These are phyloP conservation scores for Rhizoclosmatium sp. DNA, from an alignment of 192 early-diverging fungal genomes.

Conservation along the genomic window DNA sequence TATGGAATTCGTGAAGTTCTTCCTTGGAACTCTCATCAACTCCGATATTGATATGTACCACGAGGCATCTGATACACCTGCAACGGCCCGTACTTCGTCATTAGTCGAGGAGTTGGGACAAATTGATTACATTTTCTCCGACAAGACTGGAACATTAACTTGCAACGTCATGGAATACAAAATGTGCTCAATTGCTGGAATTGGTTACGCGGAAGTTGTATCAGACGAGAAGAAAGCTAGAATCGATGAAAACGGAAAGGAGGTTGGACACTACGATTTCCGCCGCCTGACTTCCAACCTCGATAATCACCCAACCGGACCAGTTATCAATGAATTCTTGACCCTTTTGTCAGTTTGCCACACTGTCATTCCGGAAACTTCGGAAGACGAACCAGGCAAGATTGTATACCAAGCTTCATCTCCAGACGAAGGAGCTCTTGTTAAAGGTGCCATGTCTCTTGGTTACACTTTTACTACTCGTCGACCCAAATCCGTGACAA, in stretches of 20 bases:
- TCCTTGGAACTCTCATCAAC: slow-evolving; percentile 88
- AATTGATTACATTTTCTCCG: slow-evolving; percentile 97
- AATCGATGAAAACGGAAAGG: slow-evolving; percentile 71
- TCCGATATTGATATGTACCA: slow-evolving; percentile 96
- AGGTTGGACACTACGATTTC: slow-evolving; percentile 65
- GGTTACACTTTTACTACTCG: slow-evolving; percentile 66
- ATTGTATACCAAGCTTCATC: slow-evolving; percentile 95
- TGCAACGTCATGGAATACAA: slow-evolving; percentile 68
- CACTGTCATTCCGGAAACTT: slow-evolving; percentile 94
- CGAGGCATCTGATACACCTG: slow-evolving; percentile 90
- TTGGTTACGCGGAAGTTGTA: slow-evolving; percentile 88
- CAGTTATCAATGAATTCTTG: slow-evolving; percentile 87
- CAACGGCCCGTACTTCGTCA: slow-evolving; percentile 88
- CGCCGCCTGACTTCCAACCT: slow-evolving; percentile 47
- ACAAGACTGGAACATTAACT: slow-evolving; percentile 81
- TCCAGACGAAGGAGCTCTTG: slow-evolving; percentile 95
- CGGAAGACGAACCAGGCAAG: slow-evolving; percentile 66
- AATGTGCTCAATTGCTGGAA: slow-evolving; percentile 87
- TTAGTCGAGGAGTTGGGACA: slow-evolving; percentile 96
- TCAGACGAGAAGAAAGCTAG: slow-evolving; percentile 84
- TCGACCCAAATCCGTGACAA: slow-evolving; percentile 59
- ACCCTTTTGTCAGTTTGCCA: slow-evolving; percentile 92
- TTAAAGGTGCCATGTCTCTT: slow-evolving; percentile 70
- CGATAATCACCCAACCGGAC: slow-evolving; percentile 63
- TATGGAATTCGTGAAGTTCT: slow-evolving; percentile 98